Base-by-base conservation (phyloP, 2,329 filamentous ascomycete species). In the Dryadomyces sulphureus region DNA sequence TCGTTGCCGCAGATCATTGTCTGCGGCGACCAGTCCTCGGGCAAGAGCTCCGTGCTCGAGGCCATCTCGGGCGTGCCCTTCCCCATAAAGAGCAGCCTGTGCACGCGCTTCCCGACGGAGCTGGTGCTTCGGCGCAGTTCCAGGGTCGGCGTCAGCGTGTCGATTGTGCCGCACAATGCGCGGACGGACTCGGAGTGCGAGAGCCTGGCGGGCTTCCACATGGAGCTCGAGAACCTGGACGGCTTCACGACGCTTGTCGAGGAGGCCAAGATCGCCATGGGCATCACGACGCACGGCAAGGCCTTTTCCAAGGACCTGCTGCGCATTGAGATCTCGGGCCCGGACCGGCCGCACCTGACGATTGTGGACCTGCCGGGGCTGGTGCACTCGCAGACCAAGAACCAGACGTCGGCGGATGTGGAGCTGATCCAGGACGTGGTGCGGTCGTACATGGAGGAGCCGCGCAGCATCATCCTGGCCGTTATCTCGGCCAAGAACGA, bases 91-190 rank as follows among this genome's bases (percentile, higher is more conserved):
- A 20, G 22, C 6, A 39, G 22, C n/a, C 38, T 39, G 8, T 39
- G 38, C 38, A 81, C 78, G 0, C 66, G 73, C 0, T 81, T 82
- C 49, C 69, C 77, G 0, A 82, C 76, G 0, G 75, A 82, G 56
- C 60, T 81, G 19, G 64, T 77, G 12, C 64, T 82, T 4, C 69
- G 76, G 17, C 66, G 68, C 9, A 60, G 59, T 3, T 19, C 57
- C 0, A 49, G 59, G 0, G 48, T 57, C 0, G 55, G 55, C 2
- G 61, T 70, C 16, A 59, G 53, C 5, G 56, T 68, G 12, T 60
- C 58, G 5, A 66, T 68, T 40, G 52, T 54, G 8, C 62, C 65
- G 0, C 62, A 62, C 12, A 48, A 50, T 0, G 55, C 57, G 2
- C 52, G 61, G 3, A 48, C 53, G 1, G 51, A 49, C 0, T 38